Evolutionary conservation across 371 early-diverging fungal genomes (phyloP).

Genomic region (Mucor ambiguus): DNA sequence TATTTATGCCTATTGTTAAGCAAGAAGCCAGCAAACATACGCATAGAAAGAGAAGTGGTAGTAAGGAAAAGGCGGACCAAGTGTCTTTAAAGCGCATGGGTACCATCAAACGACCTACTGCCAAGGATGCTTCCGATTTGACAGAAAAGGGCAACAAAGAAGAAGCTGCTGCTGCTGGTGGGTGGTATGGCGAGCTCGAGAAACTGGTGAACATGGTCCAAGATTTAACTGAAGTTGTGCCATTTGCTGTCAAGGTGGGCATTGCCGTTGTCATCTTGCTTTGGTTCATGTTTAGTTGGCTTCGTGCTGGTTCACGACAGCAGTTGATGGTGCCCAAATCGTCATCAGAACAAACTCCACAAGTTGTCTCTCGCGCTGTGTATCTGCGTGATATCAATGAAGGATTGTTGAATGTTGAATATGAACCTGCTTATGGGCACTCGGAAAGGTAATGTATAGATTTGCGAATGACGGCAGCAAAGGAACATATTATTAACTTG

Average conservation of each 20-base stretch:
- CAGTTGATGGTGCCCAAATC: background rate
- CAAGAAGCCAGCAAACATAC: conserved; percentile 19
- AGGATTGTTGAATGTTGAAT: conserved; percentile 30
- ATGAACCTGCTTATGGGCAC: conserved; percentile 28
- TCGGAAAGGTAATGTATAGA: conserved; percentile 31
- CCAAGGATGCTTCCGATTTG: background rate
- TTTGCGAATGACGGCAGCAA: background rate
- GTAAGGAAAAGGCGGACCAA: conserved; percentile 12
- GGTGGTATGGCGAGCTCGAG: conserved; percentile 22
- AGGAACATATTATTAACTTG: background rate
- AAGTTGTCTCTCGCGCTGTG: conserved; percentile 45
- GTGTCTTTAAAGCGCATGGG: conserved; percentile 15
- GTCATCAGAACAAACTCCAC: background rate
- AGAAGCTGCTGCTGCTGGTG: conserved; percentile 8
- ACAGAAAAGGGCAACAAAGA: background rate
- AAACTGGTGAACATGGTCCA: conserved; percentile 2
- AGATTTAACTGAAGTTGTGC: conserved; percentile 28
- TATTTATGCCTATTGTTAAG: conserved; percentile 37
- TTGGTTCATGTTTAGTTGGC: conserved; percentile 27
- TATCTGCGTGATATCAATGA: conserved; percentile 57
- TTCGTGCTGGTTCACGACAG: conserved; percentile 21
- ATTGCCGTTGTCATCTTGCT: conserved; percentile 6
- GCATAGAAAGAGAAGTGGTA: background rate
- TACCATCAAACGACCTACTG: conserved; percentile 19
- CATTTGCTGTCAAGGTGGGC: conserved; percentile 21